Evolutionary conservation across 106 monocot species (phyloP), one percentile per base, ranked within the genome.

Genomic region (Allium fistulosum): DNA sequence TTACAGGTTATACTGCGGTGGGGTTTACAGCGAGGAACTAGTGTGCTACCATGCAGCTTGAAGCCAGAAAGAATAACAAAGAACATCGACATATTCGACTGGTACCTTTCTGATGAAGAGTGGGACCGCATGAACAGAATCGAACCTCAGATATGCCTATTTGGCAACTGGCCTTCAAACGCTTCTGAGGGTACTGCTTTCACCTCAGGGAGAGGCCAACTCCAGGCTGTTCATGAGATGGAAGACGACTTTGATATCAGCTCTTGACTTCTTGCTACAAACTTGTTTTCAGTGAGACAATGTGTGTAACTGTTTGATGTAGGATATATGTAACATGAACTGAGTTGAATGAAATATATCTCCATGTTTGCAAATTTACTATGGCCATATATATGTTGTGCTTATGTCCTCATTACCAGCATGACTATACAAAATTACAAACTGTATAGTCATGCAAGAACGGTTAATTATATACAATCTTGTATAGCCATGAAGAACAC

Each of bases 71-170:
- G 87, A 70, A 87, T 91, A 52, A 72, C 37, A 51, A 77, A 65
- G 58, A 87, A 91, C 70, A 77, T 91, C 27, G 87, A 91, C 55
- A 81, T 91, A 28, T 87, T 91, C 27, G 69, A 73, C 48, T 91
- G 87, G 91, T 77, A 84, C 1, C 72, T 87, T 49, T 81, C 90
- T 0, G 86, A 90, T 28, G 79, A 82, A 16, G 88, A 88, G 17
- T 81, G 79, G 71, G 62, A 83, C 47, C 74, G 62, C 68, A 66
- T 92, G 73, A 92, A 76, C 53, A 63, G 58, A 71, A 88, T 88
- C 56, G 92, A 92, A 57, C 92, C 92, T 28, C 92, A 92, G 48
- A 73, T 88, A 15, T 88, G 88, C 57, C 85, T 92, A 11, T 92
- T 85, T n/a, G 84, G 85, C 10, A 86, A 71, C 13, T 78, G 86